Evolutionary conservation across 164 flowering plant genomes (phyloP), one percentile per base, ranked within the genome.

Genomic region (Umbellularia californica): DNA sequence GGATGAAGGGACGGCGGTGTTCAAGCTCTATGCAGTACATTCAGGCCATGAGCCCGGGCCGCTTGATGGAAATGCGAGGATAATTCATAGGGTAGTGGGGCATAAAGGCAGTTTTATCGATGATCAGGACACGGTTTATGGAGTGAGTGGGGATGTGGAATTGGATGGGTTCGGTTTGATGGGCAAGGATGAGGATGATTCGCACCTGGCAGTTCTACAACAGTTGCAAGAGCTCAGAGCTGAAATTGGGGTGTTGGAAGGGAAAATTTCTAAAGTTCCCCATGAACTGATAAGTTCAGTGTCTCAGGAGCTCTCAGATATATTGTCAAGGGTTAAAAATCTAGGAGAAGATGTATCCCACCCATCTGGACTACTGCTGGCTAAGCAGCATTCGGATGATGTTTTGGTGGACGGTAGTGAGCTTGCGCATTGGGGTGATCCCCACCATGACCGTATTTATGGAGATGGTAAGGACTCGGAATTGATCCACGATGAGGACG

Each of bases 41-140:
- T 84, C 98, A 0, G 98, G 98, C 75, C 98, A 96, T 81, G 97
- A 96, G 74, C 99, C 99, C 0, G 99, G 99, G 73, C 93, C 97
- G 1, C 75, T 88, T 82, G 99, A 96, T 86, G 99, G 99, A 70
- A 96, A 92, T 83, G 99, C 99, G 0, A 88, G 99, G 85, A 94
- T 96, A 27, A 91, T 96, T 85, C 99, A 96, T 82, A 87, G 98
- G 74, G 87, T 92, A 73, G 88, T 94, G 65, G 98, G 98, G 75
- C 89, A 89, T 52, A 95, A 90, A 78, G 92, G 90, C 9, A 88
- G 89, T 20, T 73, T 85, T 63, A 62, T 87, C 79, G 82, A 87
- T 89, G 99, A 93, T 80, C 92, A 86, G 65, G 97, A 93, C 1
- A 76, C 75, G 0, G 83, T 86, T 28, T 91, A 89, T 80, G 98